These are phyloP conservation scores for Colletotrichum sp. DNA, from an alignment of 2,329 filamentous ascomycete species.

Conservation along the genomic window DNA sequence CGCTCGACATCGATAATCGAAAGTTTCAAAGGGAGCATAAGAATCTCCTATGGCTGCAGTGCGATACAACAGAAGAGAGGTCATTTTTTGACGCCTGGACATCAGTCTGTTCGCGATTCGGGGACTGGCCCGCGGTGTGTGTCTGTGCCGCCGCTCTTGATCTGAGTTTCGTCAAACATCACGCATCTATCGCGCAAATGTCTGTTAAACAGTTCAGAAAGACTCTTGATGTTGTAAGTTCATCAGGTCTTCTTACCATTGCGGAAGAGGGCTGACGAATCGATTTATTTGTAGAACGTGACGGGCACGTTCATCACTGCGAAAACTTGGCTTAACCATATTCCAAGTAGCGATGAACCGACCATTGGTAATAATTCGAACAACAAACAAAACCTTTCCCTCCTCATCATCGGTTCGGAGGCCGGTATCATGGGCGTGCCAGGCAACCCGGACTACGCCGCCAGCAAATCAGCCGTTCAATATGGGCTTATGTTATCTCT, in stretches of 20 bases:
- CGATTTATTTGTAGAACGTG: accelerated
- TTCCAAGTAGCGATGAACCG: not conserved
- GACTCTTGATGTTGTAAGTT: not conserved
- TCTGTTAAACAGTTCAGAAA: not conserved
- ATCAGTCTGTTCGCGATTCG: no score
- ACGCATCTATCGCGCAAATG: accelerated
- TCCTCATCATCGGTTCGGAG: not conserved
- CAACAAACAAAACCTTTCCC: no score
- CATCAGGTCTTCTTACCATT: accelerated
- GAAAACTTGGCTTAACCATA: accelerated
- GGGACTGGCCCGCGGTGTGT: accelerated
- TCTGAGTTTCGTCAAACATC: not conserved
- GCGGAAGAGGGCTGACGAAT: no score
- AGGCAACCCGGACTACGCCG: not conserved
- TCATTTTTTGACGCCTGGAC: not conserved
- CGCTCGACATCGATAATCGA: accelerated
- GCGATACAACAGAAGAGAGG: not conserved
- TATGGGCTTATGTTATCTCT: not conserved
- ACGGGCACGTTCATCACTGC: accelerated
- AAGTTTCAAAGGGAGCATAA: accelerated
- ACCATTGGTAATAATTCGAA: no score
- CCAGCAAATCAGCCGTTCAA: not conserved
- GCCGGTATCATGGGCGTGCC: not conserved
- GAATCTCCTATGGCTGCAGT: accelerated
- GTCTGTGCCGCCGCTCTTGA: accelerated